Base-by-base conservation (phyloP, 2,329 filamentous ascomycete genomes). In the Sarocladium strictum region DNA sequence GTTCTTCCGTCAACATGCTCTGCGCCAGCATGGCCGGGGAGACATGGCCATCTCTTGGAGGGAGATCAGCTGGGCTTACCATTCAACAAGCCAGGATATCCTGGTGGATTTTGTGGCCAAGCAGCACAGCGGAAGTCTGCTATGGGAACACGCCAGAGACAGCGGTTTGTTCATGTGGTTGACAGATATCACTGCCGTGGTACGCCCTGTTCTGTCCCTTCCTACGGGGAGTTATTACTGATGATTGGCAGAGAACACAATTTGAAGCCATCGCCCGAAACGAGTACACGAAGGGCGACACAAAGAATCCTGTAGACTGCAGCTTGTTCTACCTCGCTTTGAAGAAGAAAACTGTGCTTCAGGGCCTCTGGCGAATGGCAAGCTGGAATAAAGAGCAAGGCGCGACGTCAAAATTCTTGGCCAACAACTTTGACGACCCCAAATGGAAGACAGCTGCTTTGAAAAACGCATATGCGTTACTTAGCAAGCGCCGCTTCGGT, bases 121-220 rank as follows among this genome's bases (percentile, higher is more conserved):
- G 19, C 90, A 95, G 63, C 91, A 87, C 61, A 87, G 91, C 59
- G 86, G 87, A 1, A 86, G 83, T 56, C 78, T 97, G 73, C 74
- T 86, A 6, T 99, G 94, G 94, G 81, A 87, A 58, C 81, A 92
- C 62, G 94, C 93, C 1, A 80, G 87, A 47, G 87, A 95, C 65
- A 90, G 87, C 60, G 94, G 94, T 11, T 79, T 97, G 54, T 97
- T 96, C 65, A 93, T 97, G 85, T 99, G 94, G 93, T 78, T 99
- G 59, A 83, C 84, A 0, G 92, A 97, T 67, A 70, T 78, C 17
- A 81, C 79, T 54, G 85, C 90, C 21, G 74, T 97, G 66, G 90
- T 94, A 77, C 69, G 85, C n/a, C n/a, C n/a, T 68, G 24, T 26
- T 21, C 11, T 24, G 32, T 21, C 32, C 3, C 15, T 35, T n/a